phyloP scores from a whole-genome alignment of 2,329 filamentous ascomycete genomes.

The Aspergillus sergii region DNA sequence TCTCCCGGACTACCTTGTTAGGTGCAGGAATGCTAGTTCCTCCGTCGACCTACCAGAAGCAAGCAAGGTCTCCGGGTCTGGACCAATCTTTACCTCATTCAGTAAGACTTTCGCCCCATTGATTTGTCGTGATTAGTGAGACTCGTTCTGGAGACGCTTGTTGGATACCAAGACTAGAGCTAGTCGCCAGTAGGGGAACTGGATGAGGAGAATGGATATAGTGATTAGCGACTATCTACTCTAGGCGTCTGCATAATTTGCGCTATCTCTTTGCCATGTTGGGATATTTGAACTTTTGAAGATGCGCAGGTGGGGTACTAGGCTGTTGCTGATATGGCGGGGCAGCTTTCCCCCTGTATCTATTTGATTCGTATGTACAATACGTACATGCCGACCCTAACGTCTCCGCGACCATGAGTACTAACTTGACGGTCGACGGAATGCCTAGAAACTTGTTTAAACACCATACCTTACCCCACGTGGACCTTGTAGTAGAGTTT shows the following conservation, averaged over 20 bases:
- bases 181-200: background rate
- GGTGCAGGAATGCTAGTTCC: background rate
- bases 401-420: background rate
- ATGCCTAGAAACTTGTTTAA: background rate
- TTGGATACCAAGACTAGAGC: background rate
- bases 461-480: background rate
- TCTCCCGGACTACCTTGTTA: background rate
- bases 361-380: too few relatives aligned
- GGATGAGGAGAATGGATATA: background rate
- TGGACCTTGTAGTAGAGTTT: background rate
- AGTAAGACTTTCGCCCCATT: slow-evolving; percentile 1
- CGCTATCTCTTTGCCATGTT: background rate
- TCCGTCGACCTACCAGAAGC: background rate
- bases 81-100: background rate
- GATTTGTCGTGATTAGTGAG: background rate
- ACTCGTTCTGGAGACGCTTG: background rate
- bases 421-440: background rate
- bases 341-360: background rate
- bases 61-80: background rate
- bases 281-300: background rate
- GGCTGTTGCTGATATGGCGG: background rate
- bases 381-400: background rate
- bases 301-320: background rate
- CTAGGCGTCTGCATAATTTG: background rate
- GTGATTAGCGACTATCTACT: background rate